Evolutionary conservation across 495 filamentous ascomycete species (phyloP), one percentile per base, ranked within the genome.

Genomic region (Penicillium manginii): DNA sequence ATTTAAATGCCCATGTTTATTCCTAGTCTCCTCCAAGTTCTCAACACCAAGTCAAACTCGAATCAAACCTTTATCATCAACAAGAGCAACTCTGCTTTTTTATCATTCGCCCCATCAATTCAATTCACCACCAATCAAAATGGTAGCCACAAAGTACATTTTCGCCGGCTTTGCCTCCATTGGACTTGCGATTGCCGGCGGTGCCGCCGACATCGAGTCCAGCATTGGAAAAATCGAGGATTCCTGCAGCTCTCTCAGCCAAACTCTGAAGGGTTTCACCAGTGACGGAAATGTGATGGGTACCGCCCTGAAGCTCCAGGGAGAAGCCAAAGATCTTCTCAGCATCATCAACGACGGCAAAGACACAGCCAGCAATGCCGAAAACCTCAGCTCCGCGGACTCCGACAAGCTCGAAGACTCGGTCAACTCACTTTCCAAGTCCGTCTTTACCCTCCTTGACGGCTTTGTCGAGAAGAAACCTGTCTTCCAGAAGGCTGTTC

Each of bases 261-360:
- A 19, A 6, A 53, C 51, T 18, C 35, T 53, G 33, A 23, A 23
- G 4, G 33, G n/a, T 10, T 53, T 53, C 35, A 18, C 17, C 51
- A 23, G 22, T 12, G 23, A 53, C 9, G 17, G 18, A 2, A 17
- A 40, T 9, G 35, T 43, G 9, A 53, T 23, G 15, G 22, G 33
- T 14, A 53, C 51, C 35, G 51, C 51, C n/a, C 21, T 53, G 33
- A 53, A 53, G 51, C 33, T 53, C 51, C 35, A 53, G 33, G 17
- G 32, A 3, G 17, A 53, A 40, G 51, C 51, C 21, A 42, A 37
- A 4, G 51, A 53, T 21, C 51, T 53, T 8, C 35, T 53, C 8
- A 15, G 26, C 10, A 19, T 42, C 10, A 53, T 53, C 21, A 53
- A 53, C 4, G 33, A 42, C 15, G 51, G 51, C 33, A 40, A 37